phyloP scores from a whole-genome alignment of 805 yeast genomes.

The Nakazawaea wickerhamii region DNA sequence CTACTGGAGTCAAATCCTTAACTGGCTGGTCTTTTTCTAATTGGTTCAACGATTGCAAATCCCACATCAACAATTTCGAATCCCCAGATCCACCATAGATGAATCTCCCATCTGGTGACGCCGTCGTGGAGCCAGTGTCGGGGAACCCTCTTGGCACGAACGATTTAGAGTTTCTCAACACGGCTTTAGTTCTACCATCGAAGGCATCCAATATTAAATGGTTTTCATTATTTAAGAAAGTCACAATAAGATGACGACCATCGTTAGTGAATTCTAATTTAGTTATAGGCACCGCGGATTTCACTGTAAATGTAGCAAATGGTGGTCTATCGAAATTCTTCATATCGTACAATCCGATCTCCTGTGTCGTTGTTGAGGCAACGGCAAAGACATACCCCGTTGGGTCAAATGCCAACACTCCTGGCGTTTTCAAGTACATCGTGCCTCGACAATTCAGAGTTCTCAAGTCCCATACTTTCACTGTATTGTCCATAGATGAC shows the following conservation, averaged over 20 bases:
- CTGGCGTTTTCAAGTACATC: slow-evolving; percentile 48
- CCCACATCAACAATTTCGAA: slow-evolving; percentile 50
- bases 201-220: slow-evolving; percentile 70
- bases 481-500: slow-evolving; percentile 71
- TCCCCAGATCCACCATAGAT: slow-evolving; percentile 57
- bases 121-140: slow-evolving; percentile 51
- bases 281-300: slow-evolving; percentile 34
- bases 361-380: slow-evolving; percentile 38
- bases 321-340: slow-evolving; percentile 54
- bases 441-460: slow-evolving; percentile 61
- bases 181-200: slow-evolving; percentile 45
- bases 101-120: slow-evolving; percentile 63
- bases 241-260: slow-evolving; percentile 58
- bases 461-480: slow-evolving; percentile 83
- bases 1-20: slow-evolving; percentile 17
- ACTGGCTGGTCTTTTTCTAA: neutral
- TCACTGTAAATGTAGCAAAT: slow-evolving; percentile 39
- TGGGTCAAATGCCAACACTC: slow-evolving; percentile 72
- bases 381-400: slow-evolving; percentile 78
- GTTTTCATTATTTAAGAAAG: slow-evolving; percentile 44
- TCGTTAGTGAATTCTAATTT: slow-evolving; percentile 76
- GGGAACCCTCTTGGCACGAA: slow-evolving; percentile 36
- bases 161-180: slow-evolving; percentile 42
- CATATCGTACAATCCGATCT: slow-evolving; percentile 56
- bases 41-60: slow-evolving; percentile 20